Conservation (phyloP, 139 green algal genomes). For the Tetraselmis chui region DNA sequence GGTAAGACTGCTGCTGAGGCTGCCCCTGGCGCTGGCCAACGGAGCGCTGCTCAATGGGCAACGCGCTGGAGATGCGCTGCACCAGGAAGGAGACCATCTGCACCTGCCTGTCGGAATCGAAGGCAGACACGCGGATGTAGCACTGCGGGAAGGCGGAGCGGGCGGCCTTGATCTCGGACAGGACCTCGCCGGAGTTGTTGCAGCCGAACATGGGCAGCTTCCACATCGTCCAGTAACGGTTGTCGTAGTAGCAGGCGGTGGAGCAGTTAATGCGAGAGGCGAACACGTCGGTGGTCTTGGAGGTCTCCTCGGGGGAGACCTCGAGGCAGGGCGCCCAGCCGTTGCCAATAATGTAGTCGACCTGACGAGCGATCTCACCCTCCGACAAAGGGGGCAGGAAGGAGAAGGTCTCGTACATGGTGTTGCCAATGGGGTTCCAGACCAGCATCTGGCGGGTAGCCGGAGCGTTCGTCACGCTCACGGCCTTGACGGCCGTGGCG, state of each 20-base stretch:
- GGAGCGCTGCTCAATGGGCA: background rate
- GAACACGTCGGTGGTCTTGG: background rate
- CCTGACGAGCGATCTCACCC: conserved; percentile 85
- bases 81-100: conserved; percentile 68
- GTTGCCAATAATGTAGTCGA: conserved; percentile 93
- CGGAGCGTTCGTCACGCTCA: conserved; percentile 41
- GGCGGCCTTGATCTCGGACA: conserved; percentile 79
- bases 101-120: conserved; percentile 70
- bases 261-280: background rate
- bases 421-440: conserved; percentile 78
- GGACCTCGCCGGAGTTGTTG: conserved; percentile 79
- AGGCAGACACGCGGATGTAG: conserved; percentile 90
- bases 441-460: conserved; percentile 64
- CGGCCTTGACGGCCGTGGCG: background rate
- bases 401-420: conserved; percentile 97
- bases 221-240: conserved; percentile 99
- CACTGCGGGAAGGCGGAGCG: conserved; percentile 81
- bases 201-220: conserved; percentile 99
- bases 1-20: no score
- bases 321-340: conserved; percentile 83
- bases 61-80: conserved; percentile 19
- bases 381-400: conserved; percentile 92
- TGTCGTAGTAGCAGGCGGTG: conserved; percentile 75
- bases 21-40: background rate
- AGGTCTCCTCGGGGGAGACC: conserved; percentile 79